Percentiles rank a stretch among this genome's conserved stretches.
Conservation (phyloP, 2,329 filamentous ascomycete genomes). For the Phaeosphaeria sp. region DNA sequence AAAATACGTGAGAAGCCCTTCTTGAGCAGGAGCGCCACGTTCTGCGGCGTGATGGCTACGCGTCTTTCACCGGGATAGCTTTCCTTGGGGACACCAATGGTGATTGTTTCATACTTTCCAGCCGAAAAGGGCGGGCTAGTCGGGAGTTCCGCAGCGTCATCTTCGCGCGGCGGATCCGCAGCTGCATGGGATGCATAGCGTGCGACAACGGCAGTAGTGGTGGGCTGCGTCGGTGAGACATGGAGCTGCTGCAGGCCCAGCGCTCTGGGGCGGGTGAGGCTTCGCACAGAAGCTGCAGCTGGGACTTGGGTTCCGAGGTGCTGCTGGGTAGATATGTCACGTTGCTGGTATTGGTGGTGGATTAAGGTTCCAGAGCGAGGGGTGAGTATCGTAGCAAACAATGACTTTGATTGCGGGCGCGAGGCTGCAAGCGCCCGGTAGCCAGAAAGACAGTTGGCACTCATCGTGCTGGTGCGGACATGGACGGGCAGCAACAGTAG, state of each 20-base stretch:
- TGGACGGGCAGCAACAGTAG: neutral
- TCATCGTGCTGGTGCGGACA: slow-evolving; percentile 39
- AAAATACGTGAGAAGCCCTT: slow-evolving; percentile 82
- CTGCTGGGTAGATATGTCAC: neutral
- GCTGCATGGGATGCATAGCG: slow-evolving; percentile 41
- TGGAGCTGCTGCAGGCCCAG: slow-evolving; percentile 41
- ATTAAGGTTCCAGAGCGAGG: slow-evolving; percentile 22
- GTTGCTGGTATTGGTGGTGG: neutral
- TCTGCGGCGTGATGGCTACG: slow-evolving; percentile 83
- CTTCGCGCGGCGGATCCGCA: slow-evolving; percentile 26
- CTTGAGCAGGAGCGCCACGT: slow-evolving; percentile 80
- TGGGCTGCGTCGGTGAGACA: slow-evolving; percentile 20
- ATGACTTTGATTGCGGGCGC: slow-evolving; percentile 31
- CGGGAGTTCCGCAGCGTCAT: slow-evolving; percentile 42
- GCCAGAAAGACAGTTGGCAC: slow-evolving; percentile 33
- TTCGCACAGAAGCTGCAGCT: slow-evolving; percentile 19
- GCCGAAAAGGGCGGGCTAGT: slow-evolving; percentile 44
- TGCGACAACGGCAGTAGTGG: slow-evolving; percentile 25
- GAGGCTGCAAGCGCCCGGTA: slow-evolving; percentile 32
- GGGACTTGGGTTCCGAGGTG: neutral
- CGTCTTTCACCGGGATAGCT: slow-evolving; percentile 80
- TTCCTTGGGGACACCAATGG: slow-evolving; percentile 80
- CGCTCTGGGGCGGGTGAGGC: slow-evolving; percentile 33
- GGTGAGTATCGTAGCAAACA: slow-evolving; percentile 16
- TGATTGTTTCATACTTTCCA: slow-evolving; percentile 72